phyloP scores from a whole-genome alignment of 495 filamentous ascomycete species.

The Penicillium canescens region DNA sequence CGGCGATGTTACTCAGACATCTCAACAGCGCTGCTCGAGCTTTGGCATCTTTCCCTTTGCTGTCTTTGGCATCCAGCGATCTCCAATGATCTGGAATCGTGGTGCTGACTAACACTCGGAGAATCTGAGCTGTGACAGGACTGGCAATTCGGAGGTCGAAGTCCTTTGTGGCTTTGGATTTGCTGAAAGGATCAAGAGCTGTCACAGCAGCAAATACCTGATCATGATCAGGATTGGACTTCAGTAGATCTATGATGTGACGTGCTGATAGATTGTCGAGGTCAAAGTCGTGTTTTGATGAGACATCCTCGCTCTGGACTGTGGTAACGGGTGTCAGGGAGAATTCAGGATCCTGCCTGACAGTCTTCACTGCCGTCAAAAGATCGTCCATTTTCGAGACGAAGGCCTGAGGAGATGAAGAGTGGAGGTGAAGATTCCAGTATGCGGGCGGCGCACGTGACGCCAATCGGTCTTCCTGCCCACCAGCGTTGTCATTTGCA shows the following conservation, averaged over 20 bases:
- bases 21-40: constrained; percentile 51
- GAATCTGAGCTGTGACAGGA: constrained; percentile 66
- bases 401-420: not conserved
- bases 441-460: constrained; percentile 38
- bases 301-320: constrained; percentile 7
- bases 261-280: constrained; percentile 45
- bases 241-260: constrained; percentile 63
- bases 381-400: constrained; percentile 41
- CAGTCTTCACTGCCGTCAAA: constrained; percentile 42
- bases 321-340: constrained; percentile 21
- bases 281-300: constrained; percentile 12
- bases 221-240: constrained; percentile 61
- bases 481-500: constrained; percentile 15
- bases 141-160: constrained; percentile 65
- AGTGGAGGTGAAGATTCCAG: constrained; percentile 22
- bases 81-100: constrained; percentile 79
- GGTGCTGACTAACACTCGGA: constrained; percentile 65
- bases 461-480: constrained; percentile 10
- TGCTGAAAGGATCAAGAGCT: constrained; percentile 50
- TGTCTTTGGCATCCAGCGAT: constrained; percentile 49
- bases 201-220: constrained; percentile 52
- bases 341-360: constrained; percentile 23
- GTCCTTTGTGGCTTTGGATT: constrained; percentile 21
- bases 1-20: constrained; percentile 72
- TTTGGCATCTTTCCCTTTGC: constrained; percentile 32